Base-by-base conservation (phyloP, 306 rosid species). In the Coriaria nepalensis region DNA sequence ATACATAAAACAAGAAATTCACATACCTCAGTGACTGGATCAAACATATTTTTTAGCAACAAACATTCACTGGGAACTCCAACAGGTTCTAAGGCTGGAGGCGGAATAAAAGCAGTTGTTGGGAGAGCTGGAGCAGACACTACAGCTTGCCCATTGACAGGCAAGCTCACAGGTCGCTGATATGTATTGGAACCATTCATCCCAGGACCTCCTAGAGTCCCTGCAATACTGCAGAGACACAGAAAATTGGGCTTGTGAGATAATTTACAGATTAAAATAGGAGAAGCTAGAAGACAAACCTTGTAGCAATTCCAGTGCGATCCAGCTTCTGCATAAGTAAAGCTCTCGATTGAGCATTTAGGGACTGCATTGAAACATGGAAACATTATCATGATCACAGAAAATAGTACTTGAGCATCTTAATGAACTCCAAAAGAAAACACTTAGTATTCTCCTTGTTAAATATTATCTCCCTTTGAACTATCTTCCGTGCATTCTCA, bases 321-420 rank as follows among this genome's bases (percentile, higher is more conserved):
- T 88, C 98, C 59, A 90, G 77, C 76, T 84, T 90, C 67, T 71
- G 83, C 98, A 90, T 90, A 35, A 90, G 93, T 68, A 82, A 34
- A 45, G 94, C 96, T 68, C 98, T 81, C 53, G 98, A 90, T 56
- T 90, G 98, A 36, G 96, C 95, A 79, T 90, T 90, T 62, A 90
- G 69, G 50, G 95, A 54, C 98, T 90, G 74, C 73, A 85, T 34
- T 45, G 5, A 56, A 14, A 60, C 8, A 14, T 41, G 33, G 3
- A 20, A 1, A 1, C 29, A 1, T 20, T 3, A 20, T 20, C 29
- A 20, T 20, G 29, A 20, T 20, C 29, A 20, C 29, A 20, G 29
- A 20, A 20, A 20, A 3, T 20, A 20, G 29, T 3, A 20, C 29
- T 20, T 3, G 29, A 20, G 29, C 29, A 20, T 20, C 29, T 20